Base-by-base conservation (phyloP, 768 basidiomycete genomes). In the Tricholoma saponaceum region DNA sequence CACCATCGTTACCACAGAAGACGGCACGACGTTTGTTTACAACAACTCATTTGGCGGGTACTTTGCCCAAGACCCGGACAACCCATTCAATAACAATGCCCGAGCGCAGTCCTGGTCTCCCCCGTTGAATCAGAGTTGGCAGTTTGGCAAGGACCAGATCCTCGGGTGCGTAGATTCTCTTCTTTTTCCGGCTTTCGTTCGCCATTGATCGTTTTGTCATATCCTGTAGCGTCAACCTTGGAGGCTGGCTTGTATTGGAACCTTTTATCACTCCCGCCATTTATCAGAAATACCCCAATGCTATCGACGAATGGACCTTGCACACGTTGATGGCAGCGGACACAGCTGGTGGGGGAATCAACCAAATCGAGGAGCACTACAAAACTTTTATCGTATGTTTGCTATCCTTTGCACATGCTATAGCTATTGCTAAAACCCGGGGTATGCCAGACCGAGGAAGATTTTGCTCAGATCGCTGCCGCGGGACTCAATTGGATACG, bases 401-500 rank as follows among this genome's bases (percentile, higher is more conserved):
- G 41, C 23, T 20, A 35, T 52, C 20, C n/a, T 18, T 52, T 12
- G 35, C 33, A 37, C 25, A 49, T 20, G 23, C 26, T 22, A 13
- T 59, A 13, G 25, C 39, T 12, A 51, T 39, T 7, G 22, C 22
- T 46, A 26, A 37, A 28, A 25, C 23, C 23, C 23, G 23, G 44
- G 23, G 44, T 46, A 14, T 25, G 22, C 10, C 53, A 89, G 86
- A 90, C 89, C 54, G 89, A 91, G 67, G 74, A 86, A 70, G 89
- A 91, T 71, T 82, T 91, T 57, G 89, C 89, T 26, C 72, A 83
- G 66, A 91, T 92, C 60, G 87, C 89, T 23, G 58, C 54, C 8
- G 92, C 90, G 22, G 93, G 92, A 4, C 73, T 95, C 51, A 93
- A 91, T 72, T 94, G 86, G 79, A 71, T 95, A 46, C 80, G 91